Evolutionary conservation across 2,329 filamentous ascomycete genomes (phyloP).

Genomic region (Myriangium duriaei): DNA sequence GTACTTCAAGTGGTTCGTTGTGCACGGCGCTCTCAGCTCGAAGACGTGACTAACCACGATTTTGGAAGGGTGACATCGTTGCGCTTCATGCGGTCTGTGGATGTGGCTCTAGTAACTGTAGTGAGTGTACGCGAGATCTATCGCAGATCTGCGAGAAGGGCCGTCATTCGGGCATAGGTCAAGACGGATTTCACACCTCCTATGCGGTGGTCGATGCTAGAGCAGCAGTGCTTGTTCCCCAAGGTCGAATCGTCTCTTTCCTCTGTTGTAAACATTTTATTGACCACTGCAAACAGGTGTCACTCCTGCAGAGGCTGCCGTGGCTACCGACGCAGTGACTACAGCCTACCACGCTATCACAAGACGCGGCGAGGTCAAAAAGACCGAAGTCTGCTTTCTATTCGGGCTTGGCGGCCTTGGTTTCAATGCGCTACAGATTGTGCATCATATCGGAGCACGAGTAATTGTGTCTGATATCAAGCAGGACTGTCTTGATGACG

Average conservation of each 20-base stretch:
- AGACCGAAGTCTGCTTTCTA: constrained; percentile 27
- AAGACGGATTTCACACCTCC: constrained; percentile 33
- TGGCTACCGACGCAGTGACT: constrained; percentile 30
- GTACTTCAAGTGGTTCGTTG: constrained; percentile 8
- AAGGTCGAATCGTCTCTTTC: constrained; percentile 2
- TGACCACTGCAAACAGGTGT: constrained; percentile 13
- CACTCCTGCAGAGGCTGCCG: constrained; percentile 23
- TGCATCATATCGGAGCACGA: constrained; percentile 39
- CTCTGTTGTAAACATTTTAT: background rate
- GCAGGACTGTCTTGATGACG: constrained; percentile 21
- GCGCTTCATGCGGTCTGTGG: constrained; percentile 23
- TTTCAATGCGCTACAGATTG: constrained; percentile 30
- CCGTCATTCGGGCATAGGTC: constrained; percentile 33
- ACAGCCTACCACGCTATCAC: constrained; percentile 31
- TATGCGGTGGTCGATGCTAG: constrained; percentile 22
- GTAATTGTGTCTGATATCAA: constrained; percentile 26
- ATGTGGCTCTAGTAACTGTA: constrained; percentile 22
- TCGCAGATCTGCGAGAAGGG: constrained; percentile 26
- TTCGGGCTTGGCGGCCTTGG: constrained; percentile 32
- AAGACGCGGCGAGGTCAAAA: constrained; percentile 24
- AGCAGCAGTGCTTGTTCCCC: constrained; percentile 16
- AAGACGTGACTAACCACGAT: no score
- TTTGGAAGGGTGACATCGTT: constrained; percentile 20
- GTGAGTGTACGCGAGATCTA: constrained; percentile 30
- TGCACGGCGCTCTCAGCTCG: no score